Evolutionary conservation across 495 filamentous ascomycete species (phyloP).

Genomic region (Cetradonia linearis): DNA sequence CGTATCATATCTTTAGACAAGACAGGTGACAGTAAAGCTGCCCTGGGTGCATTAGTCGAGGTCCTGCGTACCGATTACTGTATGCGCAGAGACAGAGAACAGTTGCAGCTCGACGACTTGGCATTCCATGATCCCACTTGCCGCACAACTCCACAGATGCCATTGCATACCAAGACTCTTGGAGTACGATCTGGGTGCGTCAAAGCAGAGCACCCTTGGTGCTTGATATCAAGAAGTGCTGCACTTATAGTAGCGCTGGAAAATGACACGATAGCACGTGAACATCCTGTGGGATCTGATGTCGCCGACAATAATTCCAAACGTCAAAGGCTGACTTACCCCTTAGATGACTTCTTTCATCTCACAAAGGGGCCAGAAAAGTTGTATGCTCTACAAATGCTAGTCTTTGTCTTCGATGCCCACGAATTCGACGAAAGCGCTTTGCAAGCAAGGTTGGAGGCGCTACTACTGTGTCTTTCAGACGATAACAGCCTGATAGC

Average conservation of each 20-base stretch:
- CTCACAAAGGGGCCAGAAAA: slow-evolving; percentile 48
- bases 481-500: slow-evolving; percentile 46
- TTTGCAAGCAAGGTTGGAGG: slow-evolving; percentile 33
- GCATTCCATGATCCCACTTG: slow-evolving; percentile 40
- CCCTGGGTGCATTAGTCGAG: slow-evolving; percentile 44
- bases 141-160: slow-evolving; percentile 13
- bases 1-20: slow-evolving; percentile 24
- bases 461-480: slow-evolving; percentile 40
- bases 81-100: slow-evolving; percentile 55
- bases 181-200: slow-evolving; percentile 35
- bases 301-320: slow-evolving; percentile 36
- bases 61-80: slow-evolving; percentile 63
- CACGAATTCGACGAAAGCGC: slow-evolving; percentile 20
- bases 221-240: slow-evolving; percentile 28
- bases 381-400: slow-evolving; percentile 63
- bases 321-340: slow-evolving; percentile 47
- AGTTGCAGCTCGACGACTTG: slow-evolving; percentile 68
- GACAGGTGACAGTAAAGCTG: slow-evolving; percentile 24
- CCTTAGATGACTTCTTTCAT: slow-evolving; percentile 50
- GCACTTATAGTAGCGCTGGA: slow-evolving; percentile 17
- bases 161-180: slow-evolving; percentile 24
- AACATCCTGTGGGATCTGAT: not conserved
- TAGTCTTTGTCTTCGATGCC: slow-evolving; percentile 56
- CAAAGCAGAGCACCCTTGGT: slow-evolving; percentile 42
- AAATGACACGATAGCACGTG: not conserved